These are phyloP conservation scores for Ophiostoma fasciatum DNA, from an alignment of 2,329 filamentous ascomycete species.

Conservation along the genomic window DNA sequence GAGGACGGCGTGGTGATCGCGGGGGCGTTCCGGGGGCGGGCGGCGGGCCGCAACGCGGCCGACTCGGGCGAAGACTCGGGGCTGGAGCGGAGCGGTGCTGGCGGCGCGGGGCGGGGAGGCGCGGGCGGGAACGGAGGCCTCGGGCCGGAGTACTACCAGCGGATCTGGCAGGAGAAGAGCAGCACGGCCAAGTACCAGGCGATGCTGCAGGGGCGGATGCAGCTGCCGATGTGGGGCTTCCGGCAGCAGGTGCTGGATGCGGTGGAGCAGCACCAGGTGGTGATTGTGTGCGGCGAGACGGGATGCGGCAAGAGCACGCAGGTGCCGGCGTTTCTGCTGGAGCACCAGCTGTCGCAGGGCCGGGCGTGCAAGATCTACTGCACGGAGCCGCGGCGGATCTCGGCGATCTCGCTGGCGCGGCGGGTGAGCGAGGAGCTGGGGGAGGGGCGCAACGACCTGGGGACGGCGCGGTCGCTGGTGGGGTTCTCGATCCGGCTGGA, in stretches of 20 bases:
- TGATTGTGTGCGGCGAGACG: constrained; percentile 92
- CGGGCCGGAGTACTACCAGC: constrained; percentile 35
- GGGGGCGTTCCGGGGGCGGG: constrained; percentile 56
- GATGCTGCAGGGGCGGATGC: constrained; percentile 67
- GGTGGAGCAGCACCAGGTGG: constrained; percentile 66
- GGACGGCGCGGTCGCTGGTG: constrained; percentile 68
- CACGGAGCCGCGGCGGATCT: constrained; percentile 89
- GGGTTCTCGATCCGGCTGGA: constrained; percentile 92
- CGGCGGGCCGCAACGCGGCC: constrained; percentile 27
- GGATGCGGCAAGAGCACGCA: constrained; percentile 97
- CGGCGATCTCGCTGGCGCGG: constrained; percentile 82
- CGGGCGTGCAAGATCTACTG: constrained; percentile 85
- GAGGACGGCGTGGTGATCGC: constrained; percentile 64
- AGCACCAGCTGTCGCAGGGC: constrained; percentile 71
- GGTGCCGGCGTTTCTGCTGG: constrained; percentile 84
- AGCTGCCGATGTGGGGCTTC: constrained; percentile 82
- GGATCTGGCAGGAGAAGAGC: constrained; percentile 45
- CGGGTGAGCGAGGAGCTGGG: constrained; percentile 92
- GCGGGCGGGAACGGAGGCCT: constrained; percentile 22
- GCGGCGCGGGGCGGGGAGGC: too few species aligned
- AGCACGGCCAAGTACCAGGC: constrained; percentile 49
- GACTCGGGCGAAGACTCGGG: constrained; percentile 34
- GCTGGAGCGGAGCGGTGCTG: constrained; percentile 27
- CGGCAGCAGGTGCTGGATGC: constrained; percentile 61
- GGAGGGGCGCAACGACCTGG: constrained; percentile 67